Conservation (phyloP, 1,284 basidiomycete genomes). For the Ustilago esculenta region DNA sequence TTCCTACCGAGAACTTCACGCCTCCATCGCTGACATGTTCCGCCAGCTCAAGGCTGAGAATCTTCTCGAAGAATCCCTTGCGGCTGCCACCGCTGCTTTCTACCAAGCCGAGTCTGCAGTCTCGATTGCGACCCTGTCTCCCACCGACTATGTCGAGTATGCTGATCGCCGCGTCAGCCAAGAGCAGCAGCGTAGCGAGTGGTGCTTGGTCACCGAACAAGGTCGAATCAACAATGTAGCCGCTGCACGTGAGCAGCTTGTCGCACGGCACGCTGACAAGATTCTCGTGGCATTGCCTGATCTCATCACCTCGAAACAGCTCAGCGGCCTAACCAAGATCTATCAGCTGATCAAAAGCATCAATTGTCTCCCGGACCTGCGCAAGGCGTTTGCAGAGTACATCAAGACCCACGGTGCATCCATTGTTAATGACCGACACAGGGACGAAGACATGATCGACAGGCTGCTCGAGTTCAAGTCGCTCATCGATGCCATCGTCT, state of each 20-base stretch:
- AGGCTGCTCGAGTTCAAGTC: conserved; percentile 55
- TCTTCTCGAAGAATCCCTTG: conserved; percentile 37
- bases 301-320: conserved; percentile 36
- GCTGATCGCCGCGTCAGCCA: conserved; percentile 40
- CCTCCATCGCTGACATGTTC: conserved; percentile 48
- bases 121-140: conserved; percentile 9
- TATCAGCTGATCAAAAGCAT: conserved; percentile 47
- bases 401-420: conserved; percentile 43
- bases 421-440: conserved; percentile 54
- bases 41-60: conserved; percentile 41
- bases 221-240: conserved; percentile 34
- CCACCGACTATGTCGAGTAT: conserved; percentile 43
- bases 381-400: conserved; percentile 45
- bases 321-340: conserved; percentile 27
- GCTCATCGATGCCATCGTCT: conserved; percentile 47
- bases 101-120: conserved; percentile 41
- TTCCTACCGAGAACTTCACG: conserved; percentile 40
- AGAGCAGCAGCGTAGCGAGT: conserved; percentile 44
- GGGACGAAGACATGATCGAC: conserved; percentile 61
- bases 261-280: conserved; percentile 39
- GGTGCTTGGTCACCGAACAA: conserved; percentile 31
- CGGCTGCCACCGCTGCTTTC: conserved; percentile 34
- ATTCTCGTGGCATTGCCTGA: conserved; percentile 44
- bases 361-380: conserved; percentile 33
- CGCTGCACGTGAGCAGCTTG: conserved; percentile 33